Base-by-base conservation (phyloP, 345 rosid genomes). In the Populus pruinosa region DNA sequence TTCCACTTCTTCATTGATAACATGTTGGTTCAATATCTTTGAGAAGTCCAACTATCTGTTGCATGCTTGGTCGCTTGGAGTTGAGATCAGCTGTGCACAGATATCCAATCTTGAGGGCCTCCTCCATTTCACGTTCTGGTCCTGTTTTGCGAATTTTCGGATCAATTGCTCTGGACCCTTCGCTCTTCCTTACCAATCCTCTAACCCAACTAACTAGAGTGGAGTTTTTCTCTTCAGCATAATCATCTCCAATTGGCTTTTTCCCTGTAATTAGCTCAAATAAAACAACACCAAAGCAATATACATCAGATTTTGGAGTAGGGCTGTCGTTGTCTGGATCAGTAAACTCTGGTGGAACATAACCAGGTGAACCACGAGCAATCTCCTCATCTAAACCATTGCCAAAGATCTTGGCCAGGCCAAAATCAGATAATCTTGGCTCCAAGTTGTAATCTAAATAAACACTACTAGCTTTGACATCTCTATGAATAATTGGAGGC, bases 31-130 rank as follows among this genome's bases (percentile, higher is more conserved):
- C 94, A 20, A 93, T 90, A 56, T 95, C 99, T 84, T 95, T 95
- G 76, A 95, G 97, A 78, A 95, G 93, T 70, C 99, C 98, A 49
- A 95, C 98, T 64, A 95, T 87, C 83, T 95, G 99, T 70, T 95
- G 98, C 92, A 91, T 95, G 84, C 91, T 95, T 20, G 99, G 99
- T 61, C 97, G 90, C 85, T 94, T 94, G 14, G 84, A 86, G 2
- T 97, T 97, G 76, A 89, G 88, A 47, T 91, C 97, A 16, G 97
- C 97, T 0, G 97, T 94, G 87, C 98, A 94, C 18, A 94, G 91
- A 72, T 93, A 93, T 21, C 97, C 98, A 8, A 93, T 94, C 92
- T 91, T 94, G 66, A 94, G 90, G 73, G 92, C 91, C 82, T 93
- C 98, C 83, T 82, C 92, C 90, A 93, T 88, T 73, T 94, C 93